Evolutionary conservation across 768 basidiomycete genomes (phyloP).

Genomic region (Boletellus emodensis): DNA sequence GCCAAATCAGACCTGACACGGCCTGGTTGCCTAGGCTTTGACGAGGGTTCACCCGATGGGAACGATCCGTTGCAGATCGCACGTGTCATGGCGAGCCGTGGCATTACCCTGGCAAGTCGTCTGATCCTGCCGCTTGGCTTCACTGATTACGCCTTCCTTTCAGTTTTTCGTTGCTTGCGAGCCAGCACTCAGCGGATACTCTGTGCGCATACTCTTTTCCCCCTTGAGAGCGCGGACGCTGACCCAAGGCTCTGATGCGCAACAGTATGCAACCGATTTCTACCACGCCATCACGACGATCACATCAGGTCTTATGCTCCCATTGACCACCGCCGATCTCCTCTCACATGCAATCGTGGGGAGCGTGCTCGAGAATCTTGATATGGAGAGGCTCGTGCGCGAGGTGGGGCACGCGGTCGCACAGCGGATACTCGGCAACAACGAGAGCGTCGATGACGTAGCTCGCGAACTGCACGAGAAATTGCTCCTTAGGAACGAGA

Average conservation of each 20-base stretch:
- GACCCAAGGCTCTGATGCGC: conserved; percentile 12
- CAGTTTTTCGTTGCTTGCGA: conserved; percentile 99
- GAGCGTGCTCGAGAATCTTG: conserved; percentile 93
- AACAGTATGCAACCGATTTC: conserved; percentile 86
- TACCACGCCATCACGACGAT: conserved; percentile 90
- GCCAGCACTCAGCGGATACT: conserved; percentile 90
- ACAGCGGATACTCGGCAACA: conserved; percentile 84
- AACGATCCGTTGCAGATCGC: conserved; percentile 85
- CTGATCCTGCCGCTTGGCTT: conserved; percentile 2
- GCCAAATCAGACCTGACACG: conserved; percentile 12
- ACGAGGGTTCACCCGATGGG: conserved; percentile 92
- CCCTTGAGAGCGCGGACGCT: conserved; percentile 6
- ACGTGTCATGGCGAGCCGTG: conserved; percentile 83
- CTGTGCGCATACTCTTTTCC: conserved; percentile 44
- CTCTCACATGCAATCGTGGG: conserved; percentile 95
- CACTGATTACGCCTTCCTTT: conserved; percentile 4
- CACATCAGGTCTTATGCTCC: conserved; percentile 94
- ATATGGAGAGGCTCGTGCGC: conserved; percentile 94
- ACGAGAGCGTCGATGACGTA: conserved; percentile 96
- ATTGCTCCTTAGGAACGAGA: conserved; percentile 86
- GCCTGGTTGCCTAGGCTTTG: conserved; percentile 60
- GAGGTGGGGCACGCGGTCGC: conserved; percentile 95
- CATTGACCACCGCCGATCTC: conserved; percentile 90
- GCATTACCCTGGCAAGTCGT: conserved; percentile 78
- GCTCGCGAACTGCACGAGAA: conserved; percentile 92